Percentiles rank a stretch among this genome's conserved stretches.
phyloP scores from a whole-genome alignment of 106 monocot species.

The Iris macrosiphon region DNA sequence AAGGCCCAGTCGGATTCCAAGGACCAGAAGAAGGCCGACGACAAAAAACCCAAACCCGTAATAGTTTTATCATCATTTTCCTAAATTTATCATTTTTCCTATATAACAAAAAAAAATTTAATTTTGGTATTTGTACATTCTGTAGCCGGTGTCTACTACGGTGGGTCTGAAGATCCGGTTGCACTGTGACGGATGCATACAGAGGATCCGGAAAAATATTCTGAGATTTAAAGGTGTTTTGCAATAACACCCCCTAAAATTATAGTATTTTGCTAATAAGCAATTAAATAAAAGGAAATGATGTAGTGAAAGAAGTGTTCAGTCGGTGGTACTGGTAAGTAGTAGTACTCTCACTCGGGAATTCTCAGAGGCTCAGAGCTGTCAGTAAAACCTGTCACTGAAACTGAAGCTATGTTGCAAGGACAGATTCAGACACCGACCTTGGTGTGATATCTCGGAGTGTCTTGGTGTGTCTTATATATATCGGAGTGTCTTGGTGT shows the following conservation, averaged over 20 bases:
- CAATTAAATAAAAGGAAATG: neutral
- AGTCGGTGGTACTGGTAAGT: too few species aligned
- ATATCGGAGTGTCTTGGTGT: too few species aligned
- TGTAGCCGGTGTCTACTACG: conserved; percentile 21
- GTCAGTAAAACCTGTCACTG: too few species aligned
- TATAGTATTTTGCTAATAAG: neutral
- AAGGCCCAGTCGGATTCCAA: conserved; percentile 3
- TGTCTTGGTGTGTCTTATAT: too few species aligned
- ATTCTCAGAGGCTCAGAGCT: too few species aligned
- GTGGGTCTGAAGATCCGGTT: conserved; percentile 62
- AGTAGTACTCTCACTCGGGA: too few species aligned
- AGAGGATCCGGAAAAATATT: conserved; percentile 41
- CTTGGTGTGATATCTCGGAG: too few species aligned
- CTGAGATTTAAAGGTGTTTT: conserved; percentile 57
- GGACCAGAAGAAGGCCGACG: conserved; percentile 24
- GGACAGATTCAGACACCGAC: too few species aligned
- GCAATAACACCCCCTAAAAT: neutral
- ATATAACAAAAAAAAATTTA: too few species aligned
- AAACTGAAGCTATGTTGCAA: too few species aligned
- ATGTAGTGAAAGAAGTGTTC: neutral
- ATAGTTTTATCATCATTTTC: neutral
- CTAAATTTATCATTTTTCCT: neutral
- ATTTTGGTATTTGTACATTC: neutral
- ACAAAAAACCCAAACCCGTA: conserved; percentile 36
- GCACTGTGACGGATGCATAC: conserved; percentile 74